phyloP scores from a whole-genome alignment of 2,329 filamentous ascomycete genomes.

The Orbilia oligospora region DNA sequence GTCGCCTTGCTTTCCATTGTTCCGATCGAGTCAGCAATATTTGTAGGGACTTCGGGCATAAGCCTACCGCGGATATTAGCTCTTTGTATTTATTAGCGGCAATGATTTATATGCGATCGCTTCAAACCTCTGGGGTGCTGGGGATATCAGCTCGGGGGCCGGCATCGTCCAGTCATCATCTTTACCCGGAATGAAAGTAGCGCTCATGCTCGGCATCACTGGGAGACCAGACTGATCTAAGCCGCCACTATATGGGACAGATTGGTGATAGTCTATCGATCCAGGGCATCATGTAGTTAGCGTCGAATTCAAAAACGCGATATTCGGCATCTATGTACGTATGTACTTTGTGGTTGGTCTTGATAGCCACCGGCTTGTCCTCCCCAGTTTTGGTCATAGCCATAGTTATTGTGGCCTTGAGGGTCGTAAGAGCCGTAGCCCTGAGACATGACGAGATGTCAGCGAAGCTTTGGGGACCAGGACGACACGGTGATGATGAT shows the following conservation, averaged over 20 bases:
- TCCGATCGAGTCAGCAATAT: conserved; percentile 85
- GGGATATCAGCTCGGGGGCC: conserved; percentile 77
- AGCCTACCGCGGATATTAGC: conserved; percentile 73
- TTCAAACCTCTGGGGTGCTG: conserved; percentile 76
- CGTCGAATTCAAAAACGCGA: background rate
- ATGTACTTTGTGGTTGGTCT: conserved; percentile 53
- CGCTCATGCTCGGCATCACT: conserved; percentile 68
- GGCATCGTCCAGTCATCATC: conserved; percentile 79
- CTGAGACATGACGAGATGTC: conserved; percentile 40
- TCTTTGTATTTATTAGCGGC: background rate
- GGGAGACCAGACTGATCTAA: conserved; percentile 54
- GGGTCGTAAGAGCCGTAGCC: conserved; percentile 49
- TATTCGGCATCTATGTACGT: background rate
- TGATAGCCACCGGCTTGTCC: conserved; percentile 28
- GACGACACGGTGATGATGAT: background rate
- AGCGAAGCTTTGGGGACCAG: no score
- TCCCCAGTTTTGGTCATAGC: conserved; percentile 52
- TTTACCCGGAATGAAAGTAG: conserved; percentile 78
- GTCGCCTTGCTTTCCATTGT: conserved; percentile 60
- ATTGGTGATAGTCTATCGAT: conserved; percentile 51
- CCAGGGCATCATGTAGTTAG: conserved; percentile 21
- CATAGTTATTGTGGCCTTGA: conserved; percentile 42
- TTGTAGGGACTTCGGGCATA: conserved; percentile 94
- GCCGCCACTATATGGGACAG: conserved; percentile 30
- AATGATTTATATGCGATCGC: background rate